phyloP scores from a whole-genome alignment of 768 basidiomycete species.

The Pleurotus citrinopileatus region DNA sequence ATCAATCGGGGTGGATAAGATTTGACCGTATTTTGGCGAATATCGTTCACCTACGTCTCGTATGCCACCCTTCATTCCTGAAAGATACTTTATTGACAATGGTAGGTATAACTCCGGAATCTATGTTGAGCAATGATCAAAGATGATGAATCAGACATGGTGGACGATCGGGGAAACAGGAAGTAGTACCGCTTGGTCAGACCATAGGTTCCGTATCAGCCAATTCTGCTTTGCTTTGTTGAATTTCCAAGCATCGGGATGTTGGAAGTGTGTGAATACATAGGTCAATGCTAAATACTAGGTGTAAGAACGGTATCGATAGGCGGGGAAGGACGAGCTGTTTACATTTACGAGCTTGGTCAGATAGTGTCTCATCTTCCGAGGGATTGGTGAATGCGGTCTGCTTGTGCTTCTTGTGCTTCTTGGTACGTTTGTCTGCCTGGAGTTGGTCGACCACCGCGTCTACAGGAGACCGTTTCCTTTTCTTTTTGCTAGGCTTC shows the following conservation, averaged over 20 bases:
- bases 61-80: constrained; percentile 45
- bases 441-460: neutral
- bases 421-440: constrained; percentile 22
- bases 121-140: constrained; percentile 25
- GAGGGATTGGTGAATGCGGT: constrained; percentile 43
- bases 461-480: constrained; percentile 16
- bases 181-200: constrained; percentile 32
- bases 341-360: constrained; percentile 44
- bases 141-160: neutral
- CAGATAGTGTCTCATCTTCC: constrained; percentile 32
- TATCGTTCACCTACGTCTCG: constrained; percentile 30
- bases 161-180: neutral
- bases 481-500: constrained; percentile 12
- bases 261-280: constrained; percentile 51
- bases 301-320: neutral
- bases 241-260: constrained; percentile 62
- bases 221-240: constrained; percentile 75
- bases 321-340: too few relatives aligned
- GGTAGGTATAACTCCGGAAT: constrained; percentile 50
- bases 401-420: constrained; percentile 33
- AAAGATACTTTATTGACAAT: constrained; percentile 43
- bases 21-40: neutral
- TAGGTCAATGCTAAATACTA: constrained; percentile 40
- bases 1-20: neutral
- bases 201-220: constrained; percentile 67